Evolutionary conservation across 352 stramenopile species (phyloP).

Genomic region (Phytophthora palmivora): DNA sequence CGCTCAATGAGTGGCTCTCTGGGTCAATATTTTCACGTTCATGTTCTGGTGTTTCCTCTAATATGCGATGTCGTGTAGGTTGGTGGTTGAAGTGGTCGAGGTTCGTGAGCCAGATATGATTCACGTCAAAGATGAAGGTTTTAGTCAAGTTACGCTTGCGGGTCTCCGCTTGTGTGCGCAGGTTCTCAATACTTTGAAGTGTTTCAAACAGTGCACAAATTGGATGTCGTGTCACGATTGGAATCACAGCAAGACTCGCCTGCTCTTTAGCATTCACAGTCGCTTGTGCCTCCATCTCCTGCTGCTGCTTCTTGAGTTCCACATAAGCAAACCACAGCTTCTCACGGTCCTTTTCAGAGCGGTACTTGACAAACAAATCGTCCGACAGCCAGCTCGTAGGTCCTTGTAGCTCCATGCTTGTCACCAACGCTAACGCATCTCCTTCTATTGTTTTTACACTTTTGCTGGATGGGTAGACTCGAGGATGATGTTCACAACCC

Average conservation of each 20-base stretch:
- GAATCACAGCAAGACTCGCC: conserved; percentile 43
- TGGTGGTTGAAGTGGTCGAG: conserved; percentile 86
- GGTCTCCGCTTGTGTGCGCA: conserved; percentile 64
- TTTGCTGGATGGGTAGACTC: conserved; percentile 43
- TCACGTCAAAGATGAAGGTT: conserved; percentile 89
- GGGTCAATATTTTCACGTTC: conserved; percentile 28
- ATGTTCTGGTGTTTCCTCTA: conserved; percentile 10
- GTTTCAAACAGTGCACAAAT: conserved; percentile 63
- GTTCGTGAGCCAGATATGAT: conserved; percentile 93
- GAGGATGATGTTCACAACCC: conserved; percentile 68
- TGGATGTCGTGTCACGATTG: conserved; percentile 72
- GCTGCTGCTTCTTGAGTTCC: conserved; percentile 48
- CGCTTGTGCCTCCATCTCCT: conserved; percentile 26
- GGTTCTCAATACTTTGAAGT: conserved; percentile 79
- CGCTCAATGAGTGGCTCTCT: conserved; percentile 38
- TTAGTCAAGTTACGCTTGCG: conserved; percentile 78
- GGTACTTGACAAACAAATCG: conserved; percentile 86
- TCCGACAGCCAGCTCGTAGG: conserved; percentile 81
- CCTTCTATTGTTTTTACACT: conserved; percentile 27
- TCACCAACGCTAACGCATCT: conserved; percentile 27
- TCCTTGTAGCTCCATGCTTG: conserved; percentile 69
- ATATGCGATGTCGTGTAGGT: conserved; percentile 15
- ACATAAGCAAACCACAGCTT: conserved; percentile 59
- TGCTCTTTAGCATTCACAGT: conserved; percentile 25
- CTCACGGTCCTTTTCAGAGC: conserved; percentile 76